phyloP scores from a whole-genome alignment of 768 basidiomycete genomes.

The Xerocomellus chrysenteron region DNA sequence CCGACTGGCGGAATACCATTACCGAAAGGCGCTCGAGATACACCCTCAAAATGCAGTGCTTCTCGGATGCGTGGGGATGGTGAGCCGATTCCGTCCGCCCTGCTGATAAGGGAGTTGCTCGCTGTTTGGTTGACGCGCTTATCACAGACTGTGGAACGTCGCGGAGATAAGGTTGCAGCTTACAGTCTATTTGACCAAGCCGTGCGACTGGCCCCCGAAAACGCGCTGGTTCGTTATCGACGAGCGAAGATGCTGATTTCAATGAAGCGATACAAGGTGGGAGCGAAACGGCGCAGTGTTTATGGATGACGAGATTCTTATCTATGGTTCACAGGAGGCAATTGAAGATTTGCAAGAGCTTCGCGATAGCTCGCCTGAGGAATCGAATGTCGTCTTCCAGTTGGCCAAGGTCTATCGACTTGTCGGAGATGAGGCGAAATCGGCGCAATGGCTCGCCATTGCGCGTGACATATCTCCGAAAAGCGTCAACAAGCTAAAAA shows the following conservation, averaged over 20 bases:
- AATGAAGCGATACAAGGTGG: slow-evolving; percentile 80
- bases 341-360: slow-evolving; percentile 79
- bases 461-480: slow-evolving; percentile 96
- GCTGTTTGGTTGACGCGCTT: slow-evolving; percentile 10
- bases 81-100: slow-evolving; percentile 44
- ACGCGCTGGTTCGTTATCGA: slow-evolving; percentile 92
- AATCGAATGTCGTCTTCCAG: slow-evolving; percentile 96
- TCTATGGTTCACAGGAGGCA: slow-evolving; percentile 57
- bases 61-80: slow-evolving; percentile 94
- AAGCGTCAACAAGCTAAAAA: slow-evolving; percentile 79
- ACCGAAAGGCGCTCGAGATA: slow-evolving; percentile 86
- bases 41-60: slow-evolving; percentile 96
- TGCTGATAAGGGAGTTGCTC: slow-evolving; percentile 19
- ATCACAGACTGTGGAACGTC: slow-evolving; percentile 82
- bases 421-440: slow-evolving; percentile 73
- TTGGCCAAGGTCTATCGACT: slow-evolving; percentile 89
- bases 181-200: slow-evolving; percentile 81
- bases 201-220: slow-evolving; percentile 75
- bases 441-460: slow-evolving; percentile 81
- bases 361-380: slow-evolving; percentile 82
- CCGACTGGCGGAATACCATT: slow-evolving; percentile 94
- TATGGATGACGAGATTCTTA: slow-evolving; percentile 18
- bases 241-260: slow-evolving; percentile 88
- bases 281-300: slow-evolving; percentile 24
- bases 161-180: slow-evolving; percentile 74